Conservation (phyloP, 495 filamentous ascomycete genomes). For the Penicillium ucsense region DNA sequence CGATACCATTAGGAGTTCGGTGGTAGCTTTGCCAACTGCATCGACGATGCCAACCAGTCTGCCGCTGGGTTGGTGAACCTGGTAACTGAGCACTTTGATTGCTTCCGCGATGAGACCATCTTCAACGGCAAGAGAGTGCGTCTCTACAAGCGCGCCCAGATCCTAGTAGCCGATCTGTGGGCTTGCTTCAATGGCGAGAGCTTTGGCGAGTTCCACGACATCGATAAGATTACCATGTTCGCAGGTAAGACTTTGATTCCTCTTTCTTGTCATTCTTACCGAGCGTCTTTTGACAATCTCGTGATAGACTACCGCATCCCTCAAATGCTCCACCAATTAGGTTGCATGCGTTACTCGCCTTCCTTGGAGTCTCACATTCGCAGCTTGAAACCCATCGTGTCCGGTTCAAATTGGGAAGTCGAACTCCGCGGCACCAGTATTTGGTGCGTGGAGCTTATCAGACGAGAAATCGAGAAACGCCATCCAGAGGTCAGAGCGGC, state of each 20-base stretch:
- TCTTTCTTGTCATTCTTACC: neutral
- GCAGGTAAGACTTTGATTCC: conserved; percentile 41
- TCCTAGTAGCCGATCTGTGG: conserved; percentile 91
- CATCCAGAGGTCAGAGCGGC: conserved; percentile 51
- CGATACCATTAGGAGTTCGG: conserved; percentile 55
- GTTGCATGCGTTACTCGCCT: conserved; percentile 76
- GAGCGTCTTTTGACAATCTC: neutral
- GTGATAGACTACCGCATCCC: conserved; percentile 84
- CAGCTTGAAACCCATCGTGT: conserved; percentile 49
- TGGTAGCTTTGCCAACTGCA: conserved; percentile 62
- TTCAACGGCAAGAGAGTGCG: conserved; percentile 70
- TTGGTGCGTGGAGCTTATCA: conserved; percentile 87
- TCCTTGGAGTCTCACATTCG: conserved; percentile 61
- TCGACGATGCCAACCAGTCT: conserved; percentile 66
- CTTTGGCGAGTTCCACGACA: conserved; percentile 81
- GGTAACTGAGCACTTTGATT: conserved; percentile 67
- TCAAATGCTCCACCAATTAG: conserved; percentile 79
- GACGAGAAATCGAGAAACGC: conserved; percentile 63
- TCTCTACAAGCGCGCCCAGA: conserved; percentile 89
- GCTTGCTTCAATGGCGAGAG: conserved; percentile 77
- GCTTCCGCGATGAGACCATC: conserved; percentile 70
- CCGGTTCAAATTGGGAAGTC: conserved; percentile 72
- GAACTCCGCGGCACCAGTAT: conserved; percentile 85
- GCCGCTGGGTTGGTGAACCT: conserved; percentile 78
- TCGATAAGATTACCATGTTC: conserved; percentile 95